These are phyloP conservation scores for Apiotrichum domesticum DNA, from an alignment of 1,284 basidiomycete genomes.

Conservation along the genomic window DNA sequence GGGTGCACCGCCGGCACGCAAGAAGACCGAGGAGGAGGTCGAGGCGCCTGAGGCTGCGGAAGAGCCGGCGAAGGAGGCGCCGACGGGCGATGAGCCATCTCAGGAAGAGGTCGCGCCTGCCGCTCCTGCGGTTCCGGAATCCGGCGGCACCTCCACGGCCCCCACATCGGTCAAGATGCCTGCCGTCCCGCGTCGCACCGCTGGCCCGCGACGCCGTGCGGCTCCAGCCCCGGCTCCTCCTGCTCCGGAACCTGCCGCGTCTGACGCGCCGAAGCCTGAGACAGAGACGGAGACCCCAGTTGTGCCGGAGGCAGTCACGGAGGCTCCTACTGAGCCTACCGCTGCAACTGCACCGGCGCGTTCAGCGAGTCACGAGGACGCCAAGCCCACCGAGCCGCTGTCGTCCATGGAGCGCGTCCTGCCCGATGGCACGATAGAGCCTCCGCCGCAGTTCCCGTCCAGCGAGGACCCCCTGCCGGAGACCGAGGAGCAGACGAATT, in stretches of 20 bases:
- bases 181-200: conserved; percentile 37
- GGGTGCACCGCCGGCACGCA: conserved; percentile 15
- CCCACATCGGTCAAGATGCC: conserved; percentile 37
- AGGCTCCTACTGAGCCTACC: too few species aligned
- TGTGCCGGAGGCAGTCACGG: too few species aligned
- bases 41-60: not conserved
- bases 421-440: conserved; percentile 25
- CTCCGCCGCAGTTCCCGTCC: conserved; percentile 37
- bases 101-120: not conserved
- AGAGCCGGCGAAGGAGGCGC: not conserved
- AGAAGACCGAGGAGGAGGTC: conserved; percentile 12
- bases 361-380: not conserved
- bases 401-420: conserved; percentile 11
- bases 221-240: not conserved
- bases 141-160: conserved; percentile 3
- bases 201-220: conserved; percentile 28
- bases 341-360: too few species aligned
- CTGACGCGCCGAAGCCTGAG: too few species aligned
- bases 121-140: not conserved
- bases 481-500: conserved; percentile 1
- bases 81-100: not conserved
- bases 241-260: not conserved
- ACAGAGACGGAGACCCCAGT: too few species aligned
- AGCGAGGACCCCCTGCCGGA: conserved; percentile 8
- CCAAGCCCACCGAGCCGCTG: not conserved